Percentiles rank a stretch among this genome's conserved stretches.
Evolutionary conservation across 2,329 filamentous ascomycete species (phyloP).

Genomic region (Calonectria pseudoreteaudii): DNA sequence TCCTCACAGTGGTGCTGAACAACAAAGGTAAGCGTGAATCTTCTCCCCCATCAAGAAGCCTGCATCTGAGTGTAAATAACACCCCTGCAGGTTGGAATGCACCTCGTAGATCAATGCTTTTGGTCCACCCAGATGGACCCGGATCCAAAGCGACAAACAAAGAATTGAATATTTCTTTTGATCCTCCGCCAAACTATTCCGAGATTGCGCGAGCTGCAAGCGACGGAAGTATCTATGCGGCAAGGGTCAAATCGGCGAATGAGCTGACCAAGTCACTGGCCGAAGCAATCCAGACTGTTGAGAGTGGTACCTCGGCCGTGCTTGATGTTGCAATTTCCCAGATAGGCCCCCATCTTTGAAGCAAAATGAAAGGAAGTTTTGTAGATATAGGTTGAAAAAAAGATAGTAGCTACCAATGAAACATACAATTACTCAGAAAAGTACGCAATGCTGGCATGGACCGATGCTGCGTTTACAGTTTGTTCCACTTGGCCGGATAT

Average conservation of each 20-base stretch:
- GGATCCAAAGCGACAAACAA: constrained; percentile 65
- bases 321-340: neutral
- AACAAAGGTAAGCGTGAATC: constrained; percentile 57
- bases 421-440: no score
- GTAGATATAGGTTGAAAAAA: no score
- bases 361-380: no score
- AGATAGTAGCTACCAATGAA: no score
- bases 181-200: constrained; percentile 66
- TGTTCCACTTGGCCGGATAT: no score
- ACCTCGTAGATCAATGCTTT: constrained; percentile 63
- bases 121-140: constrained; percentile 67
- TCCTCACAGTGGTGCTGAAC: constrained; percentile 65
- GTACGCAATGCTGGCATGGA: no score
- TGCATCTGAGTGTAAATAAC: no score
- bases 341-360: no score
- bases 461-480: no score
- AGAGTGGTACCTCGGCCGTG: constrained; percentile 1
- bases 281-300: constrained; percentile 16
- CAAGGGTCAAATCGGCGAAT: constrained; percentile 8
- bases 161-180: constrained; percentile 70
- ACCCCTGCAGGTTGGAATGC: constrained; percentile 64
- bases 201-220: constrained; percentile 68
- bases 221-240: constrained; percentile 16
- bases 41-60: neutral
- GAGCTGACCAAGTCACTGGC: constrained; percentile 14